phyloP scores from a whole-genome alignment of 495 filamentous ascomycete species.

The Articulospora tetracladia region DNA sequence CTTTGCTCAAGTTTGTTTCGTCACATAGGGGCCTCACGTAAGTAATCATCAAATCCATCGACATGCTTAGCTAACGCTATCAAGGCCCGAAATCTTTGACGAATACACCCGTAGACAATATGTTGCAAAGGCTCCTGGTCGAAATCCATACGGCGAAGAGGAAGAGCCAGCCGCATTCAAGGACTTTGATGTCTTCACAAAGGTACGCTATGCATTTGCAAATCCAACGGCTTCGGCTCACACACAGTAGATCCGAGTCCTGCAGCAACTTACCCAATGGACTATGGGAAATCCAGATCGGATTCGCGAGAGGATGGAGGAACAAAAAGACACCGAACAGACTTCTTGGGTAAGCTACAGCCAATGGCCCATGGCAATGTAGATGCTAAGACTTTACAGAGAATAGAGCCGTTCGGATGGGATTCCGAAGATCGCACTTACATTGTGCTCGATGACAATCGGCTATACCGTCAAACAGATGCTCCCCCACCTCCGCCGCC shows the following conservation, averaged over 20 bases:
- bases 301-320: constrained; percentile 81
- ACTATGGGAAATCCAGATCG: constrained; percentile 81
- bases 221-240: not conserved
- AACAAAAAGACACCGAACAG: constrained; percentile 77
- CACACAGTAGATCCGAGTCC: constrained; percentile 59
- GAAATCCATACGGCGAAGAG: constrained; percentile 83
- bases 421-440: constrained; percentile 81
- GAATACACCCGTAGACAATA: constrained; percentile 93
- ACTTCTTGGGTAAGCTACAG: constrained; percentile 67
- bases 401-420: constrained; percentile 88
- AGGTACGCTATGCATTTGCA: constrained; percentile 37
- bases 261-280: constrained; percentile 90
- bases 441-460: constrained; percentile 90
- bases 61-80: constrained; percentile 9
- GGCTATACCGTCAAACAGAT: constrained; percentile 82
- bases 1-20: constrained; percentile 87
- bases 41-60: constrained; percentile 30
- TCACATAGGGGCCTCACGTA: constrained; percentile 91
- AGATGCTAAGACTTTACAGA: constrained; percentile 43
- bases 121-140: constrained; percentile 69
- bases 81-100: constrained; percentile 82
- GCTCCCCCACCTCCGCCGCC: constrained; percentile 51
- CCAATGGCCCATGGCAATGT: constrained; percentile 18
- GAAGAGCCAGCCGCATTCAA: constrained; percentile 69
- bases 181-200: constrained; percentile 79